These are phyloP conservation scores for Gossypium rotundifolium DNA, from an alignment of 345 rosid species.

Conservation along the genomic window DNA sequence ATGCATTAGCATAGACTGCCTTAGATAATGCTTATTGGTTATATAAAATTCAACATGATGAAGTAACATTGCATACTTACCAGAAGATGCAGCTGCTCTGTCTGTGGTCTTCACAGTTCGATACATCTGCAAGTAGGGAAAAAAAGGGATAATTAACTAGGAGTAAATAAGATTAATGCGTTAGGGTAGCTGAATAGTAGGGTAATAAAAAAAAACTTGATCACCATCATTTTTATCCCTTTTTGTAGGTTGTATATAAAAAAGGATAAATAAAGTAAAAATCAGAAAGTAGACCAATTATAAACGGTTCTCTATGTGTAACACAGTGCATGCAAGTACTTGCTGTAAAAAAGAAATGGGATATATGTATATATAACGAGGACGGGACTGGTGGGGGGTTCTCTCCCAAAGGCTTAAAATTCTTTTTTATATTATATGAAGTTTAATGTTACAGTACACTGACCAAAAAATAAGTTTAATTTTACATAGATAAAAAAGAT, in stretches of 20 bases:
- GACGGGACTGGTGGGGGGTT: background rate
- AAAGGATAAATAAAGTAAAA: constrained; percentile 17
- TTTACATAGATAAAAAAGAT: background rate
- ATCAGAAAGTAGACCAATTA: constrained; percentile 16
- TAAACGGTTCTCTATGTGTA: constrained; percentile 18
- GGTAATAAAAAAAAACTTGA: background rate
- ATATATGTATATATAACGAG: background rate
- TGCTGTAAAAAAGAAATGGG: constrained; percentile 21
- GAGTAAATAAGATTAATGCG: background rate
- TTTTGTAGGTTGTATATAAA: background rate
- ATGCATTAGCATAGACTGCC: too few relatives aligned
- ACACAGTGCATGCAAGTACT: constrained; percentile 35
- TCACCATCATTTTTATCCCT: background rate
- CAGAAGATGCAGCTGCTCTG: constrained; percentile 62
- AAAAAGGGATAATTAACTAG: background rate
- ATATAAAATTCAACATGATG: background rate
- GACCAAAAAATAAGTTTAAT: background rate
- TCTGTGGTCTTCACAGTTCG: constrained; percentile 71
- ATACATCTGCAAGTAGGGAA: constrained; percentile 45
- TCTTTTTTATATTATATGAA: background rate
- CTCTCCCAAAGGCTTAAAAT: background rate
- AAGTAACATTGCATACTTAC: constrained; percentile 17
- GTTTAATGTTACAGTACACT: background rate
- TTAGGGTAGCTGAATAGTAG: background rate
- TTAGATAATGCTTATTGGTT: background rate